Base-by-base conservation (phyloP, 2,329 filamentous ascomycete genomes). In the Alternaria infectoria region DNA sequence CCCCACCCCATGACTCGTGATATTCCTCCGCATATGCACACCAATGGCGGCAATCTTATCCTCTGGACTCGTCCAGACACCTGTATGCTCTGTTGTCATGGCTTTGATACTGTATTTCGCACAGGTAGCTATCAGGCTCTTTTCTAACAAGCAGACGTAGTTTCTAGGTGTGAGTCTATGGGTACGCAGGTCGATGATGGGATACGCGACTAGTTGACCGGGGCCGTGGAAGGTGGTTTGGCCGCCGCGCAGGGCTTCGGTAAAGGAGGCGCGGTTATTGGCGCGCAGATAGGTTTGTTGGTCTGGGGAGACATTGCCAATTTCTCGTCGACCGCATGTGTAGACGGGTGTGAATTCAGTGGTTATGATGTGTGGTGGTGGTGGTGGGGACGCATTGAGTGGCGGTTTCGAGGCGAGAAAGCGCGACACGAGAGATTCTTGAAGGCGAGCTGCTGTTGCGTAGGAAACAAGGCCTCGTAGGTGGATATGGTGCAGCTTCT, bases 221-320 rank as follows among this genome's bases (percentile, higher is more conserved):
- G 95, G 96, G 0, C 95, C 96, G 78, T 99, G 96, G 82, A 97
- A 98, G 3, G 96, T 98, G 0, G 93, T 94, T 69, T 97, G 89
- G 0, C 96, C 96, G 65, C 96, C 96, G 58, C 96, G 89, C n/a
- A 89, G 86, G 13, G 92, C 91, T 72, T 89, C 86, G 46, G 88
- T 80, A 71, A 96, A 88, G n/a, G 87, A 83, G 4, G 90, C 91
- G 25, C 77, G 70, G 36, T 82, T 82, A 30, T 77, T 62, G 30
- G 75, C 67, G 49, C 81, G 72, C 32, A 84, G 71, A 68, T 79
- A 76, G 26, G 61, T 75, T 2, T 82, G 79, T 69, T 90, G 86
- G 2, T 73, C 69, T 0, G 73, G 55, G 1, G 83, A 81, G 4
- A 92, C 80, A 3, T 81, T 78, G 67, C 79, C 71, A 77, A 83